Evolutionary conservation across 2,329 filamentous ascomycete genomes (phyloP).

Genomic region (Colletotrichum sp.): DNA sequence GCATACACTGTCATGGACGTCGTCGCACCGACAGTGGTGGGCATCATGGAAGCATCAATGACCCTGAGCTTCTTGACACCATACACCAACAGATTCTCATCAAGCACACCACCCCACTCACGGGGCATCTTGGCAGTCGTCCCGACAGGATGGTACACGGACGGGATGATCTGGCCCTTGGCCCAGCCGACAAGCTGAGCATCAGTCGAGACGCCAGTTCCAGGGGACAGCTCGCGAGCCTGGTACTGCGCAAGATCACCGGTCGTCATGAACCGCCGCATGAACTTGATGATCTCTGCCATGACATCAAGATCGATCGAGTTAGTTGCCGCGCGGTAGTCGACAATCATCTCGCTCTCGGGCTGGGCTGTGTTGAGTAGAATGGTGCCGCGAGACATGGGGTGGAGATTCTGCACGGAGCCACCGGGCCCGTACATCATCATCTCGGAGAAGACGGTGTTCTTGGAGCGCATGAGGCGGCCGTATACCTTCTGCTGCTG

Average conservation of each 20-base stretch:
- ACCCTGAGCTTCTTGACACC: conserved; percentile 28
- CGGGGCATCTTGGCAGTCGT: conserved; percentile 32
- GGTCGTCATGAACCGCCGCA: conserved; percentile 27
- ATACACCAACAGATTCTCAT: conserved; percentile 31
- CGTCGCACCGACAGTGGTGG: conserved; percentile 22
- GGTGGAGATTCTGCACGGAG: conserved; percentile 28
- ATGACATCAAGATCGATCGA: conserved; percentile 28
- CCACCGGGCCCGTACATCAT: conserved; percentile 38
- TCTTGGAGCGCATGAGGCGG: conserved; percentile 24
- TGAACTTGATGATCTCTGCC: conserved; percentile 28
- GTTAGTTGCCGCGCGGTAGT: conserved; percentile 31
- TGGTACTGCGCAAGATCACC: conserved; percentile 25
- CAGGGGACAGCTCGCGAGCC: conserved; percentile 24
- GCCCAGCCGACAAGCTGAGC: conserved; percentile 27
- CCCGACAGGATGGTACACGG: conserved; percentile 30
- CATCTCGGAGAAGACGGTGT: conserved; percentile 48
- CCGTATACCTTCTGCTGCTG: conserved; percentile 40
- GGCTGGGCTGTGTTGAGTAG: conserved; percentile 26
- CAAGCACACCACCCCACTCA: conserved; percentile 32
- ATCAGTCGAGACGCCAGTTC: conserved; percentile 22
- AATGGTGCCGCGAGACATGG: conserved; percentile 26
- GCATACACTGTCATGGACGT: conserved; percentile 25
- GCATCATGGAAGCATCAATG: conserved; percentile 26
- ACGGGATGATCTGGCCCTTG: conserved; percentile 26
- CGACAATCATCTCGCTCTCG: conserved; percentile 25